Percentiles rank a stretch among this genome's conserved stretches.
phyloP scores from a whole-genome alignment of 1,284 basidiomycete species.

The Boletus smithii region DNA sequence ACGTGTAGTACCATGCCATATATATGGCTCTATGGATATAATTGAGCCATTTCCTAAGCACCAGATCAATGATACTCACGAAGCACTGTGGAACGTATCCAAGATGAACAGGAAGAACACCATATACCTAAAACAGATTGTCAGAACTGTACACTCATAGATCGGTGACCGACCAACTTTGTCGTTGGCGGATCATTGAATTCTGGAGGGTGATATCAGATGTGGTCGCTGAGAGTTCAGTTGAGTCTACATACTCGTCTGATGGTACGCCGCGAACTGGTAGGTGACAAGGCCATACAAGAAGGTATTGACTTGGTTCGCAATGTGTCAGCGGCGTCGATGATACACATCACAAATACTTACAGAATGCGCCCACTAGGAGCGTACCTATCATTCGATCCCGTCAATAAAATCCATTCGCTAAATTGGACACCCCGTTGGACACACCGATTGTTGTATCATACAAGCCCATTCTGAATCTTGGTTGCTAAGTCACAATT shows the following conservation, averaged over 20 bases:
- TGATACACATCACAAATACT: conserved; percentile 5
- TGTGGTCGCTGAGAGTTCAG: neutral
- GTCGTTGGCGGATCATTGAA: conserved; percentile 40
- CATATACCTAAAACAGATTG: conserved; percentile 32
- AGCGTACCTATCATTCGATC: conserved; percentile 34
- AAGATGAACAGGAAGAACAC: conserved; percentile 41
- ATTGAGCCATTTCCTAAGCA: neutral
- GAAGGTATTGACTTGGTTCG: conserved; percentile 45
- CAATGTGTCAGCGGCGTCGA: neutral
- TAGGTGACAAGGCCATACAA: conserved; percentile 49
- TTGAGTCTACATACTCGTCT: conserved; percentile 35
- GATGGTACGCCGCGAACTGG: conserved; percentile 46
- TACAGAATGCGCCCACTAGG: conserved; percentile 40
- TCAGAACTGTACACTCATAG: neutral
- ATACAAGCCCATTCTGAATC: conserved; percentile 13
- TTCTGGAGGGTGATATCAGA: conserved; percentile 27
- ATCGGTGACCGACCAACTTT: conserved; percentile 4
- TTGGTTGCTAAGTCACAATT: too few relatives aligned
- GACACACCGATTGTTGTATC: conserved; percentile 20
- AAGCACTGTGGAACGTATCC: conserved; percentile 43
- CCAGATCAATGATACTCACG: conserved; percentile 10
- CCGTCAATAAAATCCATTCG: neutral
- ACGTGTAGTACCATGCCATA: conserved; percentile 21
- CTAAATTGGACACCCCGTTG: neutral
- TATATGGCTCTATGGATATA: conserved; percentile 14